Percentiles rank a stretch among this genome's conserved stretches.
These are phyloP conservation scores for Aureobasidium sp. DNA, from an alignment of 2,329 filamentous ascomycete genomes.

Conservation along the genomic window DNA sequence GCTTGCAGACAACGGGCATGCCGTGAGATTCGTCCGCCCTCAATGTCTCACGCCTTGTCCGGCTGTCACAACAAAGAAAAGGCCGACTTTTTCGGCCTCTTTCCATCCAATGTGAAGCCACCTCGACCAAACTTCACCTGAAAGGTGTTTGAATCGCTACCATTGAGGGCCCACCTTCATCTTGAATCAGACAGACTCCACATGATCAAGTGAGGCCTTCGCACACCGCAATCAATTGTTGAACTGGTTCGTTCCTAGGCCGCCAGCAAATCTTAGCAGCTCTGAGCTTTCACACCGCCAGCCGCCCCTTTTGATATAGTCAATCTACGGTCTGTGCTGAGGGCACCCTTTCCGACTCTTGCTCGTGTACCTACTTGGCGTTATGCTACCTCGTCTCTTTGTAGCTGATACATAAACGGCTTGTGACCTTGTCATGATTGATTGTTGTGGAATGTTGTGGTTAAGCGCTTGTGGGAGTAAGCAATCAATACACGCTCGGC, in stretches of 20 bases:
- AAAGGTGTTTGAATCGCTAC: neutral
- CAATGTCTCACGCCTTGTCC: neutral
- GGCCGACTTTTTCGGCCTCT: neutral
- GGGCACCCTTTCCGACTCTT: neutral
- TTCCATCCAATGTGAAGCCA: neutral
- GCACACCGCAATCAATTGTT: neutral
- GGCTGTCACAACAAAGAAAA: constrained; percentile 5
- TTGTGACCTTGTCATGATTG: neutral
- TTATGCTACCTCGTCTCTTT: neutral
- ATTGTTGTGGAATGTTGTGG: neutral
- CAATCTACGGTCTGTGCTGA: neutral
- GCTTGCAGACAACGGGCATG: constrained; percentile 1
- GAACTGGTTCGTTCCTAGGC: neutral
- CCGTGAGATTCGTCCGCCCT: neutral
- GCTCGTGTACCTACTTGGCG: neutral
- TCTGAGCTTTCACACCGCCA: neutral
- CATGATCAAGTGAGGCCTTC: neutral
- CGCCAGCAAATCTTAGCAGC: constrained; percentile 4
- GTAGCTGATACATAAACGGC: neutral
- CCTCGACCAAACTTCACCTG: neutral
- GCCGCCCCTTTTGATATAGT: neutral
- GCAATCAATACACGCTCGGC: neutral
- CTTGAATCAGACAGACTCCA: neutral
- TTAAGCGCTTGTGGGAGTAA: neutral
- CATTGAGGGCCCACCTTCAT: no score